Evolutionary conservation across 345 rosid species (phyloP).

Genomic region (Rhodamnia rubescens): DNA sequence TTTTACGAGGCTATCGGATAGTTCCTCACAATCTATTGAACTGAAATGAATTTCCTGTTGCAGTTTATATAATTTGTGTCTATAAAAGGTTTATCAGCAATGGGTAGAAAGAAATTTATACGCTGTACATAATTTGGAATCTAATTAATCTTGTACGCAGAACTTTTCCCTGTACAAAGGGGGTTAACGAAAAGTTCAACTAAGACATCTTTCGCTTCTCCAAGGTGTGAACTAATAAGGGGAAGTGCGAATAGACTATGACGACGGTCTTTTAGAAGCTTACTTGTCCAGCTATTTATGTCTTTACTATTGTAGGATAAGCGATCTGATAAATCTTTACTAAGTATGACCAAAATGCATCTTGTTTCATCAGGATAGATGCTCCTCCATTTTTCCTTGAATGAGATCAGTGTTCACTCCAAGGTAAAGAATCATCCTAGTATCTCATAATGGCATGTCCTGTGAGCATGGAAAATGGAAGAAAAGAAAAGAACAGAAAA

Average conservation of each 20-base stretch:
- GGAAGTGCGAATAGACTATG: neutral
- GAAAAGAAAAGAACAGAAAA: neutral
- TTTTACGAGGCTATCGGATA: neutral
- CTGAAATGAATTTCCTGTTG: neutral
- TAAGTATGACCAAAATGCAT: neutral
- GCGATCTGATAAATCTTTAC: neutral
- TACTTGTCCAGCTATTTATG: neutral
- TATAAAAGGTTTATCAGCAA: neutral
- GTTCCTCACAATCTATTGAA: neutral
- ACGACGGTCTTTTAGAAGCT: neutral
- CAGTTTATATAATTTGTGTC: neutral
- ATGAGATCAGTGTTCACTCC: neutral
- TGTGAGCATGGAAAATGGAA: neutral
- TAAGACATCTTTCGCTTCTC: neutral
- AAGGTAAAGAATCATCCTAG: neutral
- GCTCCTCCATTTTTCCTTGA: neutral
- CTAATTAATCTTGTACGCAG: neutral
- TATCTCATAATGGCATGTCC: neutral
- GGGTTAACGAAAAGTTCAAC: neutral
- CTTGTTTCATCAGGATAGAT: neutral
- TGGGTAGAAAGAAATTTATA: neutral
- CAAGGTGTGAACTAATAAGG: neutral
- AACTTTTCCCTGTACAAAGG: neutral
- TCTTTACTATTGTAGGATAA: neutral
- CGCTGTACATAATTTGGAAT: neutral